Base-by-base conservation (phyloP, 2,329 filamentous ascomycete genomes). In the Coleophoma cylindrospora region DNA sequence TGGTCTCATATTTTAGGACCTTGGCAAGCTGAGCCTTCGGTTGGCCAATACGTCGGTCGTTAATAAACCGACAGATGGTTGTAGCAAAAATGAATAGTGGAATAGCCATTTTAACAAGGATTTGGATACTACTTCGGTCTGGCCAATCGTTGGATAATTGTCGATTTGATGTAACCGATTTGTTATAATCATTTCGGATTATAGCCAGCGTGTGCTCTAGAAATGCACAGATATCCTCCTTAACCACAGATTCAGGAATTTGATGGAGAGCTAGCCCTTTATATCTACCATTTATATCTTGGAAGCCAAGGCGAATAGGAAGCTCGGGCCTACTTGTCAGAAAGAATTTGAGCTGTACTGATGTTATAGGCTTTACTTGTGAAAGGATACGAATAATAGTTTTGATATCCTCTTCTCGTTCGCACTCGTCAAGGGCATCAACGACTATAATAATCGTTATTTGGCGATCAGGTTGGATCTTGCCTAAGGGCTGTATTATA, bases 351-450 rank as follows among this genome's bases (percentile, higher is more conserved):
- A 62, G 40, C 34, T 32, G 45, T 14, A 49, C 43, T 49, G 32
- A 51, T n/a, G 11, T 17, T 17, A 27, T 8, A 27, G 6, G 27
- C 33, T 44, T 27, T 45, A 53, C 45, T 41, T 54, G 41, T 22
- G 51, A 47, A 13, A 62, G 47, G 34, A 62, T 57, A 19, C 49
- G 47, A 11, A 60, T 17, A 32, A 62, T 56, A 2, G 50, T 47
- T 36, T 22, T 45, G 9, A 13, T 50, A 43, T 55, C 43, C 19
- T 51, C 47, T 14, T 58, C 47, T 4, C 17, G 13, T 12, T 57
- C 58, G 46, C 58, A 64, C 46, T 64, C 58, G 49, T 64, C 60
- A 34, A 64, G 48, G 2, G 62, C 62, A 50, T 64, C 61, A 17
- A 27, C 27, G 6, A 64, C 52, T 3, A 64, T 55, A 17, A 64